Percentiles rank a stretch among this genome's conserved stretches.
Conservation (phyloP, 2,329 filamentous ascomycete genomes). For the Plectosphaerella sp. region DNA sequence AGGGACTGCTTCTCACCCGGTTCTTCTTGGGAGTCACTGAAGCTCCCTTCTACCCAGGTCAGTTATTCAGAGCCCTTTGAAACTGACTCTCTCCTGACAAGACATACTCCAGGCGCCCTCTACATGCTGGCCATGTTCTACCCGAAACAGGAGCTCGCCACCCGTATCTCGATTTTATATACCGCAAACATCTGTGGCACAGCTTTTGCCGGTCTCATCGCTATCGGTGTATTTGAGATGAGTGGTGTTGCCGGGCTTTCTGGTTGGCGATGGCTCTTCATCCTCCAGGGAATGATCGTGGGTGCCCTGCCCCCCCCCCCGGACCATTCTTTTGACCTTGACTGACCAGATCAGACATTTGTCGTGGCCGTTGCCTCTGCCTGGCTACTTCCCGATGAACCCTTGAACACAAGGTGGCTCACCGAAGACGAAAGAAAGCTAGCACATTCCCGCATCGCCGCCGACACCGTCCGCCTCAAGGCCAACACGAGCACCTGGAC, state of each 20-base stretch:
- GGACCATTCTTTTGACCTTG: constrained; percentile 25
- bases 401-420: constrained; percentile 28
- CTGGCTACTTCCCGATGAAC: constrained; percentile 29
- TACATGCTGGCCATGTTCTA: constrained; percentile 29
- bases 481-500: constrained; percentile 31
- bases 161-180: constrained; percentile 29
- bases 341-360: constrained; percentile 27
- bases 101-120: constrained; percentile 5
- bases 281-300: constrained; percentile 27
- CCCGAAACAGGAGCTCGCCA: constrained; percentile 29
- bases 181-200: constrained; percentile 20
- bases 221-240: constrained; percentile 24
- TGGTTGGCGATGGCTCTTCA: constrained; percentile 45
- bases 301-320: too few relatives aligned
- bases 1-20: constrained; percentile 24
- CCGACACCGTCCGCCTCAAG: constrained; percentile 18
- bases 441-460: constrained; percentile 31
- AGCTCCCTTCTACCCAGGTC: constrained; percentile 16
- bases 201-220: constrained; percentile 16
- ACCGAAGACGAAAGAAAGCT: constrained; percentile 30
- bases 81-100: neutral
- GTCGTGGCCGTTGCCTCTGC: constrained; percentile 22
- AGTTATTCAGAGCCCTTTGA: neutral
- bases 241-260: constrained; percentile 35
- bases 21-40: constrained; percentile 28